Conservation (phyloP, 345 rosid species). For the Ceriops decandra region DNA sequence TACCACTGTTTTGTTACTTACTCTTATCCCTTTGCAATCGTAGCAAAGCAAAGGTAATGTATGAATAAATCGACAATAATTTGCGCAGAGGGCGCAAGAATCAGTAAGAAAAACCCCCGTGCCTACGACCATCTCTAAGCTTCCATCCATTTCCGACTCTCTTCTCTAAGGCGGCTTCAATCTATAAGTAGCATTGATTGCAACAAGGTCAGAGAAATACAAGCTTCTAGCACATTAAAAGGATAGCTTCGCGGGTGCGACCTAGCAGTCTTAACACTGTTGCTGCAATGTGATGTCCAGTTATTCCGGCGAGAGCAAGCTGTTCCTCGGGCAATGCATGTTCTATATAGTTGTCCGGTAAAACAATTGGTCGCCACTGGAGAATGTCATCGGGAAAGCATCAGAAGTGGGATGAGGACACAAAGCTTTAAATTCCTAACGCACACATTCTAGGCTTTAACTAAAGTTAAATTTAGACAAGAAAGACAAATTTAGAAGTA, state of each 20-base stretch:
- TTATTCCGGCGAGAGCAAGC: constrained; percentile 69
- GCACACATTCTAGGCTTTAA: background rate
- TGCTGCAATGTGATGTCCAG: constrained; percentile 92
- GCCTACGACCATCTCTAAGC: background rate
- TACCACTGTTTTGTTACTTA: no score
- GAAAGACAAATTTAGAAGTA: background rate
- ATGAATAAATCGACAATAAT: background rate
- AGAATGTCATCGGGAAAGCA: constrained; percentile 9
- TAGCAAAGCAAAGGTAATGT: background rate
- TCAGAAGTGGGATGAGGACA: background rate
- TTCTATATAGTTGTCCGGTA: constrained; percentile 80
- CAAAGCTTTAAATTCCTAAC: background rate
- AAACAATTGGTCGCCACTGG: constrained; percentile 93
- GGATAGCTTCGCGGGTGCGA: constrained; percentile 84
- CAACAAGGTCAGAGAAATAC: background rate
- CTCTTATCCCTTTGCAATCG: no score
- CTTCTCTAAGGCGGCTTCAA: background rate
- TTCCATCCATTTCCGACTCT: background rate
- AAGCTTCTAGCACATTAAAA: constrained; percentile 57
- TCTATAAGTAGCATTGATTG: background rate
- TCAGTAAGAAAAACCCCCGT: background rate
- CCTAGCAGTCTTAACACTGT: constrained; percentile 75
- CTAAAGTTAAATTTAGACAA: background rate
- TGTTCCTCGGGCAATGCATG: constrained; percentile 71
- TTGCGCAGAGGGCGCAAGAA: background rate